Percentiles rank a stretch among this genome's conserved stretches.
Evolutionary conservation across 2,329 filamentous ascomycete genomes (phyloP).

Genomic region (Blastomyces gilchristii): DNA sequence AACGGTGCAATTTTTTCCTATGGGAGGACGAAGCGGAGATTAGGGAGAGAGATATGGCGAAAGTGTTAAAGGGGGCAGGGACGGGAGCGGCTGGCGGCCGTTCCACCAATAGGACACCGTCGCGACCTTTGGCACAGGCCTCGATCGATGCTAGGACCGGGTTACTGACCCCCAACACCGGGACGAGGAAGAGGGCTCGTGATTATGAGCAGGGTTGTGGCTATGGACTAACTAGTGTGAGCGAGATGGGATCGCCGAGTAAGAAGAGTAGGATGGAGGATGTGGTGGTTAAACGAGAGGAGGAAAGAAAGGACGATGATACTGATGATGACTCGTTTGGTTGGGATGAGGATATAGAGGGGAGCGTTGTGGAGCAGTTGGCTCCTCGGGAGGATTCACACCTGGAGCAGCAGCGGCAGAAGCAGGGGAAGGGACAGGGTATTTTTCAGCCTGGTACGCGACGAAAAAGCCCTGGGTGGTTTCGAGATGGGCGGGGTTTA

Average conservation of each 20-base stretch:
- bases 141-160: conserved; percentile 14
- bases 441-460: background rate
- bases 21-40: conserved; percentile 50
- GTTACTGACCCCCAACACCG: conserved; percentile 29
- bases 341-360: conserved; percentile 30
- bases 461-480: conserved; percentile 3
- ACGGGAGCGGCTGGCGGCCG: background rate
- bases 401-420: background rate
- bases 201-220: conserved; percentile 7
- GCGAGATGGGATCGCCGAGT: conserved; percentile 14
- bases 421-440: background rate
- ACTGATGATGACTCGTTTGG: conserved; percentile 29
- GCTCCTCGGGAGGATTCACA: background rate
- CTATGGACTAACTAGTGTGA: background rate
- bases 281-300: conserved; percentile 1
- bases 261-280: conserved; percentile 13
- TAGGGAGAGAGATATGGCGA: conserved; percentile 25
- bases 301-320: conserved; percentile 17
- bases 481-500: background rate
- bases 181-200: conserved; percentile 15
- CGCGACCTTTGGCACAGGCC: background rate
- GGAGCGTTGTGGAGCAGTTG: conserved; percentile 17
- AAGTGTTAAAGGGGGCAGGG: background rate
- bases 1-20: conserved; percentile 50
- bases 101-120: background rate